A percentile compares a stretch with the other conserved stretches of the same genome.
These are phyloP conservation scores for Mycena haematopus DNA, from an alignment of 768 basidiomycete species.

Conservation along the genomic window DNA sequence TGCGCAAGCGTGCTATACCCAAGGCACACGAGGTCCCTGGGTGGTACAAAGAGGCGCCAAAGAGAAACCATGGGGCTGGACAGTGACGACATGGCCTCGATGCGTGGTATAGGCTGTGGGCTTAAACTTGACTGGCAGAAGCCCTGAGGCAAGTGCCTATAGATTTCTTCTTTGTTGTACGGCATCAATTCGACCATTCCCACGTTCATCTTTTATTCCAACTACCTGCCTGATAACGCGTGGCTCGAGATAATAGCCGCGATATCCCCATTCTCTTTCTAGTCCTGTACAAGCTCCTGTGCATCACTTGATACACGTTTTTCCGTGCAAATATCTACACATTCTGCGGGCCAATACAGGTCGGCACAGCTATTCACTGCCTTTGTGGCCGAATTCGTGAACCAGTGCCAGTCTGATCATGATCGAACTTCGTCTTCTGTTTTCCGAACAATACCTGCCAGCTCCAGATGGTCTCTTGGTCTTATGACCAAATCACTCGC, in stretches of 20 bases:
- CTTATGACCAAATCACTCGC: too few species aligned
- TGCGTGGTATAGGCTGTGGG: background rate
- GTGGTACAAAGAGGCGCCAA: constrained; percentile 79
- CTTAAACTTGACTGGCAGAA: background rate
- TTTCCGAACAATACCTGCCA: too few species aligned
- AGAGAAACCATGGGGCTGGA: constrained; percentile 43
- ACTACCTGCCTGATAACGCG: background rate
- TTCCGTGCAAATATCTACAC: background rate
- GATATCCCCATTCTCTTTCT: background rate
- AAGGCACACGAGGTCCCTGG: constrained; percentile 76
- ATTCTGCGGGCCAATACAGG: too few species aligned
- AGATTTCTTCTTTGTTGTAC: background rate
- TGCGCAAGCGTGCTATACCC: constrained; percentile 68
- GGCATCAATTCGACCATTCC: too few species aligned
- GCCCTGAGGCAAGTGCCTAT: background rate
- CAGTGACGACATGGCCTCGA: constrained; percentile 2
- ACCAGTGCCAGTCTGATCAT: too few species aligned
- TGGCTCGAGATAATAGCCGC: background rate
- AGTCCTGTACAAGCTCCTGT: background rate
- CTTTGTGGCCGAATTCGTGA: too few species aligned
- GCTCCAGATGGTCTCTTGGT: too few species aligned
- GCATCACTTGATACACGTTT: constrained; percentile 3
- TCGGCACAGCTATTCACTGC: too few species aligned
- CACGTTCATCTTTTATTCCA: background rate
- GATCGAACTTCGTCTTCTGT: too few species aligned